phyloP scores from a whole-genome alignment of 2,329 filamentous ascomycete species.

The Rugonectria rugulosa region DNA sequence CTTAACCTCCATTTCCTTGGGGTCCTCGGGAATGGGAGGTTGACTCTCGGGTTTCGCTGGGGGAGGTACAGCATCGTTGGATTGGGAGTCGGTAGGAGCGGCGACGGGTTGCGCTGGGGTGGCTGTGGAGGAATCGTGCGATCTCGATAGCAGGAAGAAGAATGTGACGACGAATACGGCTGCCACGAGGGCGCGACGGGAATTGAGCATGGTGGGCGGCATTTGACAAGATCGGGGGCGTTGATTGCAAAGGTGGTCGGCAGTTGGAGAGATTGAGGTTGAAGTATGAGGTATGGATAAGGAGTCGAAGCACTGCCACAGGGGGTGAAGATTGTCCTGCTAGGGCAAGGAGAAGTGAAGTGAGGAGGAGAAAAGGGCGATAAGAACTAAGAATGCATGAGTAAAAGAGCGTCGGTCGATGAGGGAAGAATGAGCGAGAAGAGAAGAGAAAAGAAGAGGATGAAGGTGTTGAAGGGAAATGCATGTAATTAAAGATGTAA shows the following conservation, averaged over 20 bases:
- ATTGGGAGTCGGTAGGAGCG: conserved; percentile 18
- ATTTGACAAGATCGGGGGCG: conserved; percentile 22
- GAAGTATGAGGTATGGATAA: conserved; percentile 16
- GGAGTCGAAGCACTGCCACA: conserved; percentile 31
- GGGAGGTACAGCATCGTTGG: conserved; percentile 31
- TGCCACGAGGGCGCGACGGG: conserved; percentile 76
- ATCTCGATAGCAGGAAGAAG: conserved; percentile 73
- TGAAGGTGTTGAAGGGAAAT: conserved; percentile 12
- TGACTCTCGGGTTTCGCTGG: conserved; percentile 29
- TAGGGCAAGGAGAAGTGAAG: conserved; percentile 22
- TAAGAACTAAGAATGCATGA: conserved; percentile 31
- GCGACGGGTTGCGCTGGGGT: conserved; percentile 27
- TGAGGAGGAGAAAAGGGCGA: conserved; percentile 21
- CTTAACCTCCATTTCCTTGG: conserved; percentile 31
- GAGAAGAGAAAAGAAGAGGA: conserved; percentile 23
- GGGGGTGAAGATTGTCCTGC: conserved; percentile 24
- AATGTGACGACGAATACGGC: conserved; percentile 74
- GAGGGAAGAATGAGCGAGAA: too few species aligned
- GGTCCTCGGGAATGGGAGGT: conserved; percentile 22
- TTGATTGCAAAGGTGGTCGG: too few species aligned
- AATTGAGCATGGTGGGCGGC: conserved; percentile 72
- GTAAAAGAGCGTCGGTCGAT: conserved; percentile 27
- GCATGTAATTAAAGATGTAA: conserved; percentile 20
- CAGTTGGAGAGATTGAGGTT: too few species aligned
- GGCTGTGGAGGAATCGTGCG: conserved; percentile 52